A percentile compares a stretch with the other conserved stretches of the same genome.
phyloP scores from a whole-genome alignment of 192 early-diverging fungal species.

The Rhizoclosmatium sp. region DNA sequence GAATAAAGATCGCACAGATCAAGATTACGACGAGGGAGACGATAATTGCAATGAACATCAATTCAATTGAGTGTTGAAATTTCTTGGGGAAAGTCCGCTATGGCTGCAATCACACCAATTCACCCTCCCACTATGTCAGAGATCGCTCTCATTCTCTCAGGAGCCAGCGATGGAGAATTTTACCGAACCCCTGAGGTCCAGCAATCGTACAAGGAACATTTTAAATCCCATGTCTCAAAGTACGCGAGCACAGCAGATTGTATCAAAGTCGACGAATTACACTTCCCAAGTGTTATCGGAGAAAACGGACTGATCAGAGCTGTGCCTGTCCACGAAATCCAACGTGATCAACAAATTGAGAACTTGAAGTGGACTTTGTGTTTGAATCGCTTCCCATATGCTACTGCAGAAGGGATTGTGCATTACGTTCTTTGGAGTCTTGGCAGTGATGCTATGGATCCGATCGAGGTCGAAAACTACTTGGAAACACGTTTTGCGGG shows the following conservation, averaged over 20 bases:
- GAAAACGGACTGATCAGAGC: background rate
- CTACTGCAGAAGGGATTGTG: conserved; percentile 39
- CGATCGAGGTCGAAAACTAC: background rate
- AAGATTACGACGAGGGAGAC: too few relatives aligned
- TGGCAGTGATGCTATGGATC: background rate
- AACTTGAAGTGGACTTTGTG: background rate
- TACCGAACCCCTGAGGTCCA: background rate
- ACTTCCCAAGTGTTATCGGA: background rate
- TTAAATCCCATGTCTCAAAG: background rate
- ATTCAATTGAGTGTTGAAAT: too few relatives aligned
- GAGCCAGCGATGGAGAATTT: background rate
- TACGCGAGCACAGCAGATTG: conserved; percentile 1
- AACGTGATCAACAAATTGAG: background rate
- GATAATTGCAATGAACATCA: too few relatives aligned
- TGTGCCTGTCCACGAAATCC: background rate
- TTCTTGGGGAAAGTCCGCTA: too few relatives aligned
- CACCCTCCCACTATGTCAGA: too few relatives aligned
- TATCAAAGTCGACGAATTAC: conserved; percentile 6
- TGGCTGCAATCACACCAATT: too few relatives aligned
- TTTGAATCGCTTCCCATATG: conserved; percentile 16
- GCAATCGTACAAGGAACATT: background rate
- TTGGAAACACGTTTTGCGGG: background rate
- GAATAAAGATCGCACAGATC: too few relatives aligned
- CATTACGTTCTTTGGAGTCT: conserved; percentile 14
- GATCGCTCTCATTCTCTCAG: too few relatives aligned